Base-by-base conservation (phyloP, 768 basidiomycete species). In the Boletellus emodensis region DNA sequence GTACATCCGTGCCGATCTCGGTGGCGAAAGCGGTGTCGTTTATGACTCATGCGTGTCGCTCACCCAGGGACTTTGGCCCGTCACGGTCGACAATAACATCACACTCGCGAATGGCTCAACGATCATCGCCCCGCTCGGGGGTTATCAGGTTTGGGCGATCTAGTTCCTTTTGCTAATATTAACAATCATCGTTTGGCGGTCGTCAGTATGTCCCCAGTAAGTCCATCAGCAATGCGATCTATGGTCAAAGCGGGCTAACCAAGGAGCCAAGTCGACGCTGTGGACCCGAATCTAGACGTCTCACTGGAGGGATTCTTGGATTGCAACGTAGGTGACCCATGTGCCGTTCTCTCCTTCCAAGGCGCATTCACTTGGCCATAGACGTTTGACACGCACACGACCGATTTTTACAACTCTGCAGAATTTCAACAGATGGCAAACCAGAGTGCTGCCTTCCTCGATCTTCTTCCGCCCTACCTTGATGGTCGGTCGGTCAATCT, bases 1-100 rank as follows among this genome's bases (percentile, higher is more conserved):
- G 51, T 60, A 62, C 32, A 74, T 82, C 44, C 78, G 76, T 15
- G 86, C 87, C 1, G 86, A 89, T 64, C 79, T 77, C 24, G 84
- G 84, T 6, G 85, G 80, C 15, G 87, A 90, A 67, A 79, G 76
- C 15, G 79, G 74, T 33, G 82, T 85, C n/a, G 82, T 84, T 38
- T 74, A 75, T 53, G 80, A 87, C 57, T 83, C 84, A 5, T 82
- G 85, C 10, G 68, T 79, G 22, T 84, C 87, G 0, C 65, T 89
- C 44, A 66, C 84, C 10, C 88, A 90, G 63, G 87, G 87, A 12
- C 61, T 90, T 39, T 84, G 77, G 69, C 87, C 85, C 3, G 65
- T 71, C 3, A 79, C 74, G 5, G 24, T 55, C 13, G 56, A 63
- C 20, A 77, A 76, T 43, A 78, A 70, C 17, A 79, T 73, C 13